phyloP scores from a whole-genome alignment of 257 asterid genomes.

The Primulina tabacum region DNA sequence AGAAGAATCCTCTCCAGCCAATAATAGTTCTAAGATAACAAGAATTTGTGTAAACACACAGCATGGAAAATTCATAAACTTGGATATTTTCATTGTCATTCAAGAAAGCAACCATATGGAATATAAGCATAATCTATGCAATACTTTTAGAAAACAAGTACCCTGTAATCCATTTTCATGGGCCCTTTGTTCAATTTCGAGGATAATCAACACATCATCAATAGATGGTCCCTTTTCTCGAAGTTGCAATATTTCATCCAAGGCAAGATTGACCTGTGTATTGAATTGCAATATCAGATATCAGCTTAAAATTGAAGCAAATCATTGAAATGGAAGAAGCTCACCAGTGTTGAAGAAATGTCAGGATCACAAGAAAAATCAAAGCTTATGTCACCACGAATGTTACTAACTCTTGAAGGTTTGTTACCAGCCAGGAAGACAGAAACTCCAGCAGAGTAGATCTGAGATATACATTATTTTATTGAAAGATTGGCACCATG shows the following conservation, averaged over 20 bases:
- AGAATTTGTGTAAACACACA: slow-evolving; percentile 27
- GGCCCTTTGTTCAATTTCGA: slow-evolving; percentile 93
- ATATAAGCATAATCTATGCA: slow-evolving; percentile 12
- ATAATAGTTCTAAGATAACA: slow-evolving; percentile 53
- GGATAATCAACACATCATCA: slow-evolving; percentile 63
- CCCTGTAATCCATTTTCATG: slow-evolving; percentile 91
- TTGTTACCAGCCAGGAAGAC: too few relatives aligned
- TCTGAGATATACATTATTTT: slow-evolving; percentile 39
- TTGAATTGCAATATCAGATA: slow-evolving; percentile 27
- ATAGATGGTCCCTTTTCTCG: slow-evolving; percentile 80
- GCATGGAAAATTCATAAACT: slow-evolving; percentile 17
- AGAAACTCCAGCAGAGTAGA: too few relatives aligned
- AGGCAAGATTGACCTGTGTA: slow-evolving; percentile 72
- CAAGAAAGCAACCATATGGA: slow-evolving; percentile 14
- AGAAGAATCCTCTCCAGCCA: slow-evolving; percentile 91
- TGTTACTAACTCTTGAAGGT: slow-evolving; percentile 80
- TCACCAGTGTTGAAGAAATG: slow-evolving; percentile 74
- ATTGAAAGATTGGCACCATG: slow-evolving; percentile 20
- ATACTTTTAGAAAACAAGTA: slow-evolving; percentile 28
- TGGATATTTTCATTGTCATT: slow-evolving; percentile 19
- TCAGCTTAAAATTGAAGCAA: slow-evolving; percentile 26
- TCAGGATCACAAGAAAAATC: slow-evolving; percentile 94
- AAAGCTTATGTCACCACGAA: slow-evolving; percentile 84
- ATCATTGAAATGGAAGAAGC: slow-evolving; percentile 24
- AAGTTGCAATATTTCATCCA: slow-evolving; percentile 80